A percentile compares a stretch with the other conserved stretches of the same genome.
phyloP scores from a whole-genome alignment of 805 yeast genomes.

The Diddensiella santjacobensis region DNA sequence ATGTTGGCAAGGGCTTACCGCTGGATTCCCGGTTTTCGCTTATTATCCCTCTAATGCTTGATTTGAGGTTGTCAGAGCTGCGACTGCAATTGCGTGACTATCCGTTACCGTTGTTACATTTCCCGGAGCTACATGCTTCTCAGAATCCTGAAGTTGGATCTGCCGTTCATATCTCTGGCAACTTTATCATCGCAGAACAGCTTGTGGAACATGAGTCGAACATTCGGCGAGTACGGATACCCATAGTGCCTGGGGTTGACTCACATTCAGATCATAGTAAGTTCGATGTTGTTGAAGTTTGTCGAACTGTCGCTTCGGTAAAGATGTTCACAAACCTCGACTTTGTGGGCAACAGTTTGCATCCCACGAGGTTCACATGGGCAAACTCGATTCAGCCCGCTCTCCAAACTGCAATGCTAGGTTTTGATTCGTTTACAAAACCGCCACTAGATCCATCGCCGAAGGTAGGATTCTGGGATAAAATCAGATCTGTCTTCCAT shows the following conservation, averaged over 20 bases:
- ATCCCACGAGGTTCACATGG: slow-evolving; percentile 72
- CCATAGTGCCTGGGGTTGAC: slow-evolving; percentile 46
- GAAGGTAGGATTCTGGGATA: slow-evolving; percentile 92
- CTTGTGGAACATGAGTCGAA: slow-evolving; percentile 48
- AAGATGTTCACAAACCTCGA: slow-evolving; percentile 64
- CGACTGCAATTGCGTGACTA: slow-evolving; percentile 76
- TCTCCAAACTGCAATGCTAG: slow-evolving; percentile 71
- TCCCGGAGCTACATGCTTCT: slow-evolving; percentile 50
- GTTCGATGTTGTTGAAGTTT: slow-evolving; percentile 57
- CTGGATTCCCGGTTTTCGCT: slow-evolving; percentile 62
- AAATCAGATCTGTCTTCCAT: slow-evolving; percentile 69
- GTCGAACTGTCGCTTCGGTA: slow-evolving; percentile 72
- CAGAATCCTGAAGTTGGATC: slow-evolving; percentile 29
- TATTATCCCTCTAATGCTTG: slow-evolving; percentile 59
- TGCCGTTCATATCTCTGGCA: slow-evolving; percentile 49
- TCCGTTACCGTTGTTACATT: slow-evolving; percentile 75
- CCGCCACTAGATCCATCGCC: slow-evolving; percentile 86
- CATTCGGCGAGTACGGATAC: slow-evolving; percentile 58
- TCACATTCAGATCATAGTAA: slow-evolving; percentile 32
- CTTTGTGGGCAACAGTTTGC: slow-evolving; percentile 50
- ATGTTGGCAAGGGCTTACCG: slow-evolving; percentile 83
- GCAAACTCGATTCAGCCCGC: slow-evolving; percentile 83
- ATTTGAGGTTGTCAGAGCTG: slow-evolving; percentile 55
- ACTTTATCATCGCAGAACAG: slow-evolving; percentile 66
- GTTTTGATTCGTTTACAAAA: slow-evolving; percentile 78